Evolutionary conservation across 768 basidiomycete species (phyloP).

Genomic region (Lentinus brumalis): DNA sequence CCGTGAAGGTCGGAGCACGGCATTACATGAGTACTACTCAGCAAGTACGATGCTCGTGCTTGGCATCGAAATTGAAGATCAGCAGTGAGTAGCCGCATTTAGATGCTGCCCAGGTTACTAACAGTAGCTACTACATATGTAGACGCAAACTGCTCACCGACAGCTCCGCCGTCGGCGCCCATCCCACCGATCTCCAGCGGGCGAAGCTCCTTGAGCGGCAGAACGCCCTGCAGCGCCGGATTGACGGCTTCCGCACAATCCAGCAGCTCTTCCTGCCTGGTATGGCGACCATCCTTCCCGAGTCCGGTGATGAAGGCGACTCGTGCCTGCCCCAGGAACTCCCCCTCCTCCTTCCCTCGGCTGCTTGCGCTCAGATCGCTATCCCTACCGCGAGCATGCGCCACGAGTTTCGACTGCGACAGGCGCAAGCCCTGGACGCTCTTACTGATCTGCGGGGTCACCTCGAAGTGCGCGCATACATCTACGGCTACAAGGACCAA

Average conservation of each 20-base stretch:
- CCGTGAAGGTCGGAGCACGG: background rate
- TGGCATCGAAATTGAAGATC: background rate
- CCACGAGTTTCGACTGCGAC: background rate
- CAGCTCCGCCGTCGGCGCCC: background rate
- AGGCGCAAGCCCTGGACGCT: constrained; percentile 1
- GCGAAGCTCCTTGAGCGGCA: too few relatives aligned
- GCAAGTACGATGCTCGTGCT: background rate
- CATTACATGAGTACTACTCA: background rate
- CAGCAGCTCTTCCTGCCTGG: too few relatives aligned
- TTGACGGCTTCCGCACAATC: too few relatives aligned
- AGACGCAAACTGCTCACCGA: background rate
- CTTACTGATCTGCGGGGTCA: background rate
- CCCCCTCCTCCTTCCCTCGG: background rate
- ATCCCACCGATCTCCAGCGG: too few relatives aligned
- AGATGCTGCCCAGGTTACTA: too few relatives aligned
- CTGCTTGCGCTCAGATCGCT: background rate
- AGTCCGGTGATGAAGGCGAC: too few relatives aligned
- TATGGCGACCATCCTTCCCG: background rate
- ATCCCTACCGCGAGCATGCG: background rate
- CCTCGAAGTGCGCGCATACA: background rate
- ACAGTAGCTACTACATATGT: too few relatives aligned
- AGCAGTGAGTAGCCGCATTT: too few relatives aligned
- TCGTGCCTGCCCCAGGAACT: background rate
- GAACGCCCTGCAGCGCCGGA: too few relatives aligned
- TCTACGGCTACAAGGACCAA: background rate